Base-by-base conservation (phyloP, 2,329 filamentous ascomycete species). In the Trichoderma lentiforme region DNA sequence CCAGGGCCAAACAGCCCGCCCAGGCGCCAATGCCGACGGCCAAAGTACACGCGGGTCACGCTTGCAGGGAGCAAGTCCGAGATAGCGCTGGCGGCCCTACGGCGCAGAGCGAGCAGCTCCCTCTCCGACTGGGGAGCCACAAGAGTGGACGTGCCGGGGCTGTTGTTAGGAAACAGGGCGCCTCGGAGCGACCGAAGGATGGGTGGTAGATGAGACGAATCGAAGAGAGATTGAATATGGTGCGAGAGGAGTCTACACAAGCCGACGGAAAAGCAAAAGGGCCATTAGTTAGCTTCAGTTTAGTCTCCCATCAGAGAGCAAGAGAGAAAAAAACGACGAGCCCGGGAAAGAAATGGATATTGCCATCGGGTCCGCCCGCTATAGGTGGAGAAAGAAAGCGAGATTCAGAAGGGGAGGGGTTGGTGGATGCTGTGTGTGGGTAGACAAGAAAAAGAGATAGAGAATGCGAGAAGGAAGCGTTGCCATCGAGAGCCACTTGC, bases 81-180 rank as follows among this genome's bases (percentile, higher is more conserved):
- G 77, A 89, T 80, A 15, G 89, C 86, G 73, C 85, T 85, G 80
- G 92, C 92, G 82, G 92, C 92, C 80, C 87, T 88, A 76, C 86
- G 86, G 77, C 90, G 89, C 77, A 94, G 89, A 76, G 86, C 86
- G 66, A 84, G 84, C 75, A 89, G 83, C 77, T 89, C 87, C 76
- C 88, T 84, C 70, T 90, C 85, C 74, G 87, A 87, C 63, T 86
- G 85, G 72, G 91, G 89, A 66, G 91, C 86, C 67, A 86, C 82
- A 75, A 91, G 83, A 73, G 87, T 86, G 76, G 90, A 85, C 75
- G 89, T 87, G 72, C 90, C 91, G 73, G 92, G 90, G 76, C 89
- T 86, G 82, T 97, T 97, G 82, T 93, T 92, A 75, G 96, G 95
- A 80, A 98, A 98, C 71, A 98, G 85, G 73, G 92, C 89, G 77